Conservation (phyloP, 1,139 yeast species). For the Hemisphaericaspora xylofermentans region DNA sequence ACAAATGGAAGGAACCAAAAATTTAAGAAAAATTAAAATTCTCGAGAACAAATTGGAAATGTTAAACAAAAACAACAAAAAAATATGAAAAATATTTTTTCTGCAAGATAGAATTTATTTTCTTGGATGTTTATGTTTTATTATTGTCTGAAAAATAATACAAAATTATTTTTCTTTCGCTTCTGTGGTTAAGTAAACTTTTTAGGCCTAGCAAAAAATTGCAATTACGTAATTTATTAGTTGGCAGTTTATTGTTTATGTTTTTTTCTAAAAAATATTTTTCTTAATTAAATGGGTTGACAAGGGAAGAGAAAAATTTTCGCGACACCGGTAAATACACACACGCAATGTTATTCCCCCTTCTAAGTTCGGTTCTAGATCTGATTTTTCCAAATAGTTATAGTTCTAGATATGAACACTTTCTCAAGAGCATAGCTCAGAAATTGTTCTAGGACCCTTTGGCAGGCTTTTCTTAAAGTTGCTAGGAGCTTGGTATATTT, state of each 20-base stretch:
- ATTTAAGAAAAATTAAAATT: slow-evolving; percentile 1
- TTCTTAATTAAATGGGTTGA: no score
- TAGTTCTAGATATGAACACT: no score
- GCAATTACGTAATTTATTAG: not conserved
- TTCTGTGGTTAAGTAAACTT: not conserved
- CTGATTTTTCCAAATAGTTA: no score
- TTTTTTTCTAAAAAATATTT: not conserved
- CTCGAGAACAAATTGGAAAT: not conserved
- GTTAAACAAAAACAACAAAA: not conserved
- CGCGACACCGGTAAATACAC: no score
- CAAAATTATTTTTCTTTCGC: not conserved
- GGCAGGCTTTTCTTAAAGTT: no score
- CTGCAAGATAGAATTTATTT: not conserved
- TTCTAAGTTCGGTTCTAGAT: no score
- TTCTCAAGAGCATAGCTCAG: no score
- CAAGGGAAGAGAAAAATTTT: no score
- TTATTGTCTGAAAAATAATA: not conserved
- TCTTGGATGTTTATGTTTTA: not conserved
- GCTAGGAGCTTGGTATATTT: no score
- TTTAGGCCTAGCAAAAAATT: not conserved
- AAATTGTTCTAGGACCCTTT: no score
- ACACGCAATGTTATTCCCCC: no score
- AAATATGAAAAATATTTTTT: not conserved
- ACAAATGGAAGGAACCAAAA: not conserved
- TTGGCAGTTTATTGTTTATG: not conserved